Percentiles rank a stretch among this genome's conserved stretches.
Conservation (phyloP, 2,329 filamentous ascomycete genomes). For the Exophiala sp. region DNA sequence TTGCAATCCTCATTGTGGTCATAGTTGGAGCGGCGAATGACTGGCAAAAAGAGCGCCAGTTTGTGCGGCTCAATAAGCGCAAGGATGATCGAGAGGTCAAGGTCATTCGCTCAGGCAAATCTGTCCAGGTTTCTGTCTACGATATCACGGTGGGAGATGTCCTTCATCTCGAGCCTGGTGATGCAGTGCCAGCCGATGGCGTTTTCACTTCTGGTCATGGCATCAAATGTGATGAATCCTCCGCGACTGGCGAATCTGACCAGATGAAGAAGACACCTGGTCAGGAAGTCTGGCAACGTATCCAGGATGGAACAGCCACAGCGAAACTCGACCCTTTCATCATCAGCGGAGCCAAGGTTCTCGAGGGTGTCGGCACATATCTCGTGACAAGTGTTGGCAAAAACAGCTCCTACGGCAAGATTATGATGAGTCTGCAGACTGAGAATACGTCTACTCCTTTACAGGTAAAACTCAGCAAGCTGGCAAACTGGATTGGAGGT, state of each 20-base stretch:
- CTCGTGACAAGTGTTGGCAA: slow-evolving; percentile 70
- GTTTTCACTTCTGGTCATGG: slow-evolving; percentile 65
- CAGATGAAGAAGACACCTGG: slow-evolving; percentile 64
- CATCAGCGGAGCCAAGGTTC: slow-evolving; percentile 75
- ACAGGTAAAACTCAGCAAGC: slow-evolving; percentile 70
- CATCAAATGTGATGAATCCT: slow-evolving; percentile 70
- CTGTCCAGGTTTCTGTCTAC: slow-evolving; percentile 60
- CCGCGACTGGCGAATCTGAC: slow-evolving; percentile 70
- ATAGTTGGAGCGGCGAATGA: slow-evolving; percentile 62
- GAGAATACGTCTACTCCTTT: slow-evolving; percentile 72
- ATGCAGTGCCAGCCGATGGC: slow-evolving; percentile 68
- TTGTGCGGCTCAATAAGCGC: slow-evolving; percentile 57
- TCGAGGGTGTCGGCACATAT: slow-evolving; percentile 73
- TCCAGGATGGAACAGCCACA: slow-evolving; percentile 51
- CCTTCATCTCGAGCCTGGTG: slow-evolving; percentile 65
- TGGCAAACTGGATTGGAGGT: slow-evolving; percentile 75
- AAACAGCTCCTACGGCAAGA: slow-evolving; percentile 72
- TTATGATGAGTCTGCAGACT: slow-evolving; percentile 69
- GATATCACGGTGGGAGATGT: slow-evolving; percentile 69
- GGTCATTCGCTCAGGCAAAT: slow-evolving; percentile 64
- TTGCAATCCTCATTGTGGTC: slow-evolving; percentile 63
- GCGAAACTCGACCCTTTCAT: slow-evolving; percentile 66
- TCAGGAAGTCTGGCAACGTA: slow-evolving; percentile 56
- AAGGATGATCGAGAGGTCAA: slow-evolving; percentile 65
- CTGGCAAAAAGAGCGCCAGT: slow-evolving; percentile 66